Percentiles rank a stretch among this genome's conserved stretches.
These are phyloP conservation scores for Arthrobotrys iridis DNA, from an alignment of 2,329 filamentous ascomycete genomes.

Conservation along the genomic window DNA sequence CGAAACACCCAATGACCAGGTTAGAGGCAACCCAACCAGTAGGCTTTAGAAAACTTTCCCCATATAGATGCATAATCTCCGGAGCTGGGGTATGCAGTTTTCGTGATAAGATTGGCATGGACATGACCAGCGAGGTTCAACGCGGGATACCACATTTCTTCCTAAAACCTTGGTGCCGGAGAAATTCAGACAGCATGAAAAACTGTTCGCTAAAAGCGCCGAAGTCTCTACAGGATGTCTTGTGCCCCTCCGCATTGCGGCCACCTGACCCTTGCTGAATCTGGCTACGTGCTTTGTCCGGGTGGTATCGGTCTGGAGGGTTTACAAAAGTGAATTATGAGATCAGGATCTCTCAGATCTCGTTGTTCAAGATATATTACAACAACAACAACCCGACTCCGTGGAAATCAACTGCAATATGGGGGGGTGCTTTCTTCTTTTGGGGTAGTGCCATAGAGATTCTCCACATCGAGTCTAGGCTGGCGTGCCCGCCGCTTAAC, in stretches of 20 bases:
- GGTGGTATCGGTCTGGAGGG: not conserved
- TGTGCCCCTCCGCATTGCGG: not conserved
- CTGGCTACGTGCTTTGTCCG: not conserved
- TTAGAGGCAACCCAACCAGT: conserved; percentile 5
- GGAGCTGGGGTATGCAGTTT: not conserved
- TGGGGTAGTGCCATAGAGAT: not conserved
- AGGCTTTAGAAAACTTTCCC: not conserved
- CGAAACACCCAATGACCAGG: not conserved
- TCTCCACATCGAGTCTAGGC: conserved; percentile 13
- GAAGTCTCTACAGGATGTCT: not conserved
- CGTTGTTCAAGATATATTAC: not conserved
- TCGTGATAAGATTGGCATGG: conserved; percentile 14
- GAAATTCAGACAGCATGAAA: conserved; percentile 30
- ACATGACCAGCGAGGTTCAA: not conserved
- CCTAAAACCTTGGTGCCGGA: conserved; percentile 4
- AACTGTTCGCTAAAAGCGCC: not conserved
- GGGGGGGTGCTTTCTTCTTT: not conserved
- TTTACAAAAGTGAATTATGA: conserved; percentile 1
- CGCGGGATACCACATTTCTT: not conserved
- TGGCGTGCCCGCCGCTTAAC: not conserved
- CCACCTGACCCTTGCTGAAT: conserved; percentile 14
- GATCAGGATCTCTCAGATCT: conserved; percentile 20
- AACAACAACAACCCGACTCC: not conserved
- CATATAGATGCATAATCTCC: conserved; percentile 30
- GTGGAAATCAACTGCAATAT: not conserved